Percentiles rank a stretch among this genome's conserved stretches.
Evolutionary conservation across 805 yeast genomes (phyloP).

Genomic region (Ogataea trehaloabstinens): DNA sequence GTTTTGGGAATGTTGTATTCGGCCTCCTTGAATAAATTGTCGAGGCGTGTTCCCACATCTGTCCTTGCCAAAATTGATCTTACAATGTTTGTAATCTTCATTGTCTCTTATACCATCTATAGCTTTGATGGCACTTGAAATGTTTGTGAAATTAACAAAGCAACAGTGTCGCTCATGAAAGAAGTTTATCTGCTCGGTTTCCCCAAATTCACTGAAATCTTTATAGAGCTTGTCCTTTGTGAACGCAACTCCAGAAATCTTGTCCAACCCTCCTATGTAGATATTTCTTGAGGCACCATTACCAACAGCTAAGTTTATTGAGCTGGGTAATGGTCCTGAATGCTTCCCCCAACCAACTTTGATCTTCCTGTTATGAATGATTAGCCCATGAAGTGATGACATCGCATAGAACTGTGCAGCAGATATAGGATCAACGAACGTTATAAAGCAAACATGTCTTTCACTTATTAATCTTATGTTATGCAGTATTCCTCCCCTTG

Average conservation of each 20-base stretch:
- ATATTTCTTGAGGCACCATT: slow-evolving; percentile 94
- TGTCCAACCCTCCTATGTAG: slow-evolving; percentile 64
- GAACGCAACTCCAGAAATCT: slow-evolving; percentile 28
- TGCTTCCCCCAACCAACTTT: slow-evolving; percentile 98
- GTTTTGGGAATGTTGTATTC: slow-evolving; percentile 3
- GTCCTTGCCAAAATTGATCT: slow-evolving; percentile 90
- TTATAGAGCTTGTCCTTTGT: slow-evolving; percentile 52
- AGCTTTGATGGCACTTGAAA: slow-evolving; percentile 88
- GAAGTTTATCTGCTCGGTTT: slow-evolving; percentile 91
- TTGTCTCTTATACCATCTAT: slow-evolving; percentile 85
- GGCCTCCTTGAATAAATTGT: slow-evolving; percentile 42
- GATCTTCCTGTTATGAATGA: slow-evolving; percentile 80
- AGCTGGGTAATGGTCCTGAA: slow-evolving; percentile 86
- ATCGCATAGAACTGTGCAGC: slow-evolving; percentile 97
- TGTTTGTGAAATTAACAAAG: slow-evolving; percentile 86
- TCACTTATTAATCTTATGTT: slow-evolving; percentile 77
- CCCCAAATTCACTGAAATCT: slow-evolving; percentile 84
- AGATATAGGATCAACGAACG: slow-evolving; percentile 94
- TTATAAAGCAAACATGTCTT: slow-evolving; percentile 89
- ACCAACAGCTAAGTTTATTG: slow-evolving; percentile 83
- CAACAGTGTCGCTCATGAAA: slow-evolving; percentile 83
- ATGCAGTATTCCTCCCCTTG: slow-evolving; percentile 91
- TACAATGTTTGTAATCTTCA: slow-evolving; percentile 63
- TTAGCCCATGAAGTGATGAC: slow-evolving; percentile 85
- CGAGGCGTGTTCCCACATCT: slow-evolving; percentile 94